phyloP scores from a whole-genome alignment of 805 yeast species.

The Nematodospora valgi region DNA sequence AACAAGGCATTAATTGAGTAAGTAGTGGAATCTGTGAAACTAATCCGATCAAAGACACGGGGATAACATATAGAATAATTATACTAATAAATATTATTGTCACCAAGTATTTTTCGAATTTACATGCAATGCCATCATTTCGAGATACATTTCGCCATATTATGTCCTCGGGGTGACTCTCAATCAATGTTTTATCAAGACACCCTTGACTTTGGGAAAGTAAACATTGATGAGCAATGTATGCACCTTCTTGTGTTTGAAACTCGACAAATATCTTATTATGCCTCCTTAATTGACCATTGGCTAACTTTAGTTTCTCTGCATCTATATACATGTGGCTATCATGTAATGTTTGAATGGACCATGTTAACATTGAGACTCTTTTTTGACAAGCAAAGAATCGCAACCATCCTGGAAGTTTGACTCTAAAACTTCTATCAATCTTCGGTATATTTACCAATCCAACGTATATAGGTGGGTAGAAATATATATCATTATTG shows the following conservation, averaged over 20 bases:
- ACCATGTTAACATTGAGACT: conserved; percentile 26
- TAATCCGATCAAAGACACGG: conserved; percentile 77
- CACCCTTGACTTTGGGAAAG: conserved; percentile 41
- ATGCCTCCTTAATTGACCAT: conserved; percentile 19
- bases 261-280: conserved; percentile 64
- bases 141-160: conserved; percentile 63
- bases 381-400: conserved; percentile 18
- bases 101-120: conserved; percentile 42
- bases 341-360: conserved; percentile 16
- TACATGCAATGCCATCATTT: conserved; percentile 31
- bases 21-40: conserved; percentile 71
- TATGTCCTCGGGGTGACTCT: conserved; percentile 63
- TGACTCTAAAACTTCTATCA: conserved; percentile 17
- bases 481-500: conserved; percentile 15
- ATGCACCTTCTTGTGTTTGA: conserved; percentile 52
- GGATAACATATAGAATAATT: conserved; percentile 67
- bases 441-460: conserved; percentile 18
- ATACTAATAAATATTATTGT: conserved; percentile 45
- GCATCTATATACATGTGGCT: conserved; percentile 16
- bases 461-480: conserved; percentile 30
- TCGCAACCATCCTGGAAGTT: conserved; percentile 29
- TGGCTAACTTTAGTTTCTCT: conserved; percentile 15
- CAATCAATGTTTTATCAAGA: conserved; percentile 44
- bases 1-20: conserved; percentile 56
- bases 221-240: conserved; percentile 59